A percentile compares a stretch with the other conserved stretches of the same genome.
Conservation (phyloP, 208 protist species). For the Borovskyia barvae region DNA sequence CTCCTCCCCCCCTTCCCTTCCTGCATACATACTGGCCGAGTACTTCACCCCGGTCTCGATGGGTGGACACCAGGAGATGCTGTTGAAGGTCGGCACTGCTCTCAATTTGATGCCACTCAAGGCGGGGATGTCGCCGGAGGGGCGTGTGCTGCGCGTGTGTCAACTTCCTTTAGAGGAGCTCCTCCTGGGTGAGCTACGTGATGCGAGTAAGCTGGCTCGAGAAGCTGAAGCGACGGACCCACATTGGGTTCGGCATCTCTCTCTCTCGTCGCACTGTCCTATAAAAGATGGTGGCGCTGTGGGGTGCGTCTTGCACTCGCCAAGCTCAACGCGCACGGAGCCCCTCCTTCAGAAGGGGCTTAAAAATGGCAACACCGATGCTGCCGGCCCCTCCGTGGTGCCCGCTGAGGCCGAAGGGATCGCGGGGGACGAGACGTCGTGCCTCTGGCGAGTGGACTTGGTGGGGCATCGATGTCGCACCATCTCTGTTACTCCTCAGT, state of each 20-base stretch:
- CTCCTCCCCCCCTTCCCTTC: too few relatives aligned
- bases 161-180: constrained; percentile 53
- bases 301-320: constrained; percentile 9
- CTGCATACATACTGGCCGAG: too few relatives aligned
- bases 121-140: background rate
- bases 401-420: constrained; percentile 31
- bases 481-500: constrained; percentile 55
- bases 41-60: constrained; percentile 13
- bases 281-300: background rate
- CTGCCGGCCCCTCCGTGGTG: constrained; percentile 6
- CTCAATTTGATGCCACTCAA: constrained; percentile 1
- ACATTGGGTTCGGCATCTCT: constrained; percentile 47
- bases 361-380: too few relatives aligned
- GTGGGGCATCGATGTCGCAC: constrained; percentile 21
- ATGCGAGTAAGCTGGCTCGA: constrained; percentile 46
- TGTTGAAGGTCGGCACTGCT: constrained; percentile 7
- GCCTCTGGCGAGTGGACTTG: constrained; percentile 52
- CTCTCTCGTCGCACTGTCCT: background rate
- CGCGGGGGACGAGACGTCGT: constrained; percentile 45
- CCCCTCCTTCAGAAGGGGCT: too few relatives aligned
- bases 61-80: constrained; percentile 5
- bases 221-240: constrained; percentile 31
- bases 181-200: constrained; percentile 52
- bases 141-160: constrained; percentile 33
- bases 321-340: background rate